These are phyloP conservation scores for Aspergillus aculeatus DNA, from an alignment of 2,329 filamentous ascomycete species.

Conservation along the genomic window DNA sequence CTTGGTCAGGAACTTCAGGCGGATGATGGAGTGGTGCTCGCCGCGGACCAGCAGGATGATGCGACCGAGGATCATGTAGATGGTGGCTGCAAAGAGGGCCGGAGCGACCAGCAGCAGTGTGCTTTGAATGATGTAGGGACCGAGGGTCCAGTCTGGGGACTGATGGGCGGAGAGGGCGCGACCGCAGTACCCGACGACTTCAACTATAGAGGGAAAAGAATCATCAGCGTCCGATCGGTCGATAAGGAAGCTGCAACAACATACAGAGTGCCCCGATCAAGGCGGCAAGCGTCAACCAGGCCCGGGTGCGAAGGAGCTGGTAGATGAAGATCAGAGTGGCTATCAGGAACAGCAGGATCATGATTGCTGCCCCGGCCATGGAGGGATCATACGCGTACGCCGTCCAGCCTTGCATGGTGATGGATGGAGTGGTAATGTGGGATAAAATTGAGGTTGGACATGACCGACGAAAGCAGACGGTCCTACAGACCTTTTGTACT, in stretches of 20 bases:
- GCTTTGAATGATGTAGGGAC: conserved; percentile 9
- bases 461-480: not conserved
- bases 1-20: conserved; percentile 46
- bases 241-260: not conserved
- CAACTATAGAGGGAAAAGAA: not conserved
- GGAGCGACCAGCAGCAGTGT: conserved; percentile 43
- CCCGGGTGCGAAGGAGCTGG: conserved; percentile 3
- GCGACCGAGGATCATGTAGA: conserved; percentile 51
- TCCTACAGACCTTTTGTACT: not conserved
- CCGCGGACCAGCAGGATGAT: conserved; percentile 42
- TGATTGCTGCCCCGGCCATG: not conserved
- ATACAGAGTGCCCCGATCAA: conserved; percentile 1
- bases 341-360: conserved; percentile 1
- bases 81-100: conserved; percentile 49
- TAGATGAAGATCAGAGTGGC: not conserved
- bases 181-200: conserved; percentile 12
- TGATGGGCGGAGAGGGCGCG: conserved; percentile 6
- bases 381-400: conserved; percentile 8
- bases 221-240: not conserved
- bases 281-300: conserved; percentile 3
- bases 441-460: not conserved
- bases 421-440: not conserved
- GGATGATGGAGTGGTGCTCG: conserved; percentile 44
- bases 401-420: conserved; percentile 4
- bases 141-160: conserved; percentile 12